Conservation (phyloP, 1,284 basidiomycete genomes). For the Fomitopsis schrenkii region DNA sequence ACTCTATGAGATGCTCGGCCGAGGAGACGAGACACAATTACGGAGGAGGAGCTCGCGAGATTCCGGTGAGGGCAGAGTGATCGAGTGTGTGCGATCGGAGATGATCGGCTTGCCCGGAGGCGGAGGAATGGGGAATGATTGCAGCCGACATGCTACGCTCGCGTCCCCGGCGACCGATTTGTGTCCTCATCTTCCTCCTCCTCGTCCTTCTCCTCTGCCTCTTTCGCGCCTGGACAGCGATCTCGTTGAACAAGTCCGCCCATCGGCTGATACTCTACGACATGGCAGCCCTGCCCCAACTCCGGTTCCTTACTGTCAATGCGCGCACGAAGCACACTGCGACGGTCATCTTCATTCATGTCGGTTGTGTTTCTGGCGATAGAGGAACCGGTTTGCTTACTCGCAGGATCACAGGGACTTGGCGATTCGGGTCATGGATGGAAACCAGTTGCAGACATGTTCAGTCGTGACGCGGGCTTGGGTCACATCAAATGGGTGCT, state of each 20-base stretch:
- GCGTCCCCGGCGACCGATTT: not conserved
- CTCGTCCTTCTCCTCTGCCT: not conserved
- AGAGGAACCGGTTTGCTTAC: not conserved
- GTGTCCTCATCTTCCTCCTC: not conserved
- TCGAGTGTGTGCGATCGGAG: not conserved
- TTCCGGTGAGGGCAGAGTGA: not conserved
- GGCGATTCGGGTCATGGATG: conserved; percentile 77
- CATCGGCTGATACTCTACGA: not conserved
- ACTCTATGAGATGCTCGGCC: not conserved
- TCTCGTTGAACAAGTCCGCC: not conserved
- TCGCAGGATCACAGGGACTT: conserved; percentile 47
- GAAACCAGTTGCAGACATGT: conserved; percentile 75
- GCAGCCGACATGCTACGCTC: not conserved
- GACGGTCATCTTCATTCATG: conserved; percentile 87
- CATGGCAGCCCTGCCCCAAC: conserved; percentile 32
- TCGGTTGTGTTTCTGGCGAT: conserved; percentile 32
- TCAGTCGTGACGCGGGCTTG: conserved; percentile 45
- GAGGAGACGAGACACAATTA: not conserved
- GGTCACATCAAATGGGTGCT: conserved; percentile 82
- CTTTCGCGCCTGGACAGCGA: not conserved
- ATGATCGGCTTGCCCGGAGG: not conserved
- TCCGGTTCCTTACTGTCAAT: conserved; percentile 50
- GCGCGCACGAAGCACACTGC: conserved; percentile 70
- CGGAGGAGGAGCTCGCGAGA: not conserved
- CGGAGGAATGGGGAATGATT: not conserved